Base-by-base conservation (phyloP, 2,329 filamentous ascomycete genomes). In the Fusarium sp. region DNA sequence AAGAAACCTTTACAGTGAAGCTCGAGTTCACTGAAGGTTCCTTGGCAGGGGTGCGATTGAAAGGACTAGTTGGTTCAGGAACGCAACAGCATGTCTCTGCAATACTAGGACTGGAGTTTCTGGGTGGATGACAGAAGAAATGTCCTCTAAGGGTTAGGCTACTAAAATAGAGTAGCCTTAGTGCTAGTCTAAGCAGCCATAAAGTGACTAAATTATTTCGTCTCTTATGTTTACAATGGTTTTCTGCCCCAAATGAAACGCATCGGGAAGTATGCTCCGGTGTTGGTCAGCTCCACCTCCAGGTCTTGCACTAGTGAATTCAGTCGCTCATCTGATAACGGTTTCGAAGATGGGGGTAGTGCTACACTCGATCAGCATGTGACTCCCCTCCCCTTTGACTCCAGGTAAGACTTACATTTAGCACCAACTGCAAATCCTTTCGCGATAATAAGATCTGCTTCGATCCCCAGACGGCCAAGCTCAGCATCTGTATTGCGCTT, bases 171-270 rank as follows among this genome's bases (percentile, higher is more conserved):
- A 25, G 24, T 25, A 25, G 24, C 24, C 24, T 25, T 8, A 25
- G 24, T 25, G 24, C 24, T 25, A 8, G 24, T 25, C 24, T 25
- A 25, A 25, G 24, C 24, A 25, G 24, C 24, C 24, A 25, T 25
- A 25, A 25, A 25, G 24, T 25, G 24, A 25, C 24, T 25, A 25
- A 25, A 25, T 25, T 25, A 25, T 25, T 25, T 25, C 24, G 8
- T 25, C 24, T 25, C 24, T 25, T 25, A 25, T 25, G 24, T 25
- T 25, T 25, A 52, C 2, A 50, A 5, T 15, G 60, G 45, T 2
- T 51, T 65, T 16, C 60, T 42, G 1, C 62, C 62, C 62, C 62
- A 65, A 1, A 65, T 25, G 1, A 65, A 65, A 0, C 62, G 60
- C 62, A 65, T 51, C 0, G 62, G 62, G 1, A 65, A 65, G 14